Evolutionary conservation across 2,329 filamentous ascomycete species (phyloP), one percentile per base, ranked within the genome.

Genomic region (Sarocladiaceae sp.): DNA sequence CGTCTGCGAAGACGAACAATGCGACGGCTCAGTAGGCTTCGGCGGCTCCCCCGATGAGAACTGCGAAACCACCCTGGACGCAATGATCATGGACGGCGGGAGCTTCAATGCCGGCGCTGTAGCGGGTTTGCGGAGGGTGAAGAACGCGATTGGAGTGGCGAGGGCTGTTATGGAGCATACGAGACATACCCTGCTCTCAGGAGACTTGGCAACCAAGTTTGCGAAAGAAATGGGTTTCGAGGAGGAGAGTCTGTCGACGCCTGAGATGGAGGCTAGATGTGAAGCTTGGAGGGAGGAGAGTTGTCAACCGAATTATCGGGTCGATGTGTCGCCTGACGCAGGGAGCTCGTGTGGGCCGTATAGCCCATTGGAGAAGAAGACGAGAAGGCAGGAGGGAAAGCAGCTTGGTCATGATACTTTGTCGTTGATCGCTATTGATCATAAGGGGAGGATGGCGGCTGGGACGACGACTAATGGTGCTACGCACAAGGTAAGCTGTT

Each of bases 51-150:
- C 78, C 0, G 77, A 79, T 55, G 78, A 82, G 60, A 62, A 65
- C 28, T 82, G 78, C 64, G 78, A 81, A 65, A 81, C 78, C 3
- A 80, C 78, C 1, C 75, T 82, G 13, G 78, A 82, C 62, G 78
- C 78, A n/a, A 71, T 82, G 68, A 72, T 82, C 62, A 80, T 81
- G 72, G 78, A 82, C 60, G 78, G 78, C 25, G 64, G 62, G 0
- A 76, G 69, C n/a, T 70, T 82, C 66, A 77, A 79, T 15, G 69
- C 72, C 1, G 78, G 78, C 37, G 76, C 77, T 4, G 78, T 82
- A 4, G 78, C 76, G 0, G 74, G 68, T 0, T 64, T 82, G 18
- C 71, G 77, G 4, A 70, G 77, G 33, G 62, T 81, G 18, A 68
- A 64, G 35, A 65, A 77, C 54, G 78, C 77, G 37, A 68, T 79